Evolutionary conservation across 768 basidiomycete species (phyloP).

Genomic region (Hydnomerulius pinastri): DNA sequence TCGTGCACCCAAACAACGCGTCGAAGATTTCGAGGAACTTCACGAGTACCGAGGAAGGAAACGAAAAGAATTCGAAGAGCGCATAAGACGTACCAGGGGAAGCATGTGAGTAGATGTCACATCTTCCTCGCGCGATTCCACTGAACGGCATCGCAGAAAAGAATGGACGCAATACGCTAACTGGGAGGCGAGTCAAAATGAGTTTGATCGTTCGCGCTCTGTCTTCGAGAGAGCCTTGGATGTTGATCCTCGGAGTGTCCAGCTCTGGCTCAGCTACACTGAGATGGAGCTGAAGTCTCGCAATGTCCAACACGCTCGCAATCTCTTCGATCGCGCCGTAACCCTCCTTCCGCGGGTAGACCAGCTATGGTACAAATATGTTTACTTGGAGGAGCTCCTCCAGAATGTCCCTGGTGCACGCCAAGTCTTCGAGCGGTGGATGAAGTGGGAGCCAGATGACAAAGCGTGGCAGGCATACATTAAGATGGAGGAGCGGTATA

Average conservation of each 20-base stretch:
- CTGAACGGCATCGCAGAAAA: constrained; percentile 49
- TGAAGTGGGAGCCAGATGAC: constrained; percentile 99
- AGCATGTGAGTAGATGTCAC: constrained; percentile 61
- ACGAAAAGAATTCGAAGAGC: constrained; percentile 92
- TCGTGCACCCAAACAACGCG: constrained; percentile 90
- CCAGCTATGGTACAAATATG: constrained; percentile 99
- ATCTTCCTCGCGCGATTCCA: not conserved
- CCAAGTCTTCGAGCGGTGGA: constrained; percentile 99
- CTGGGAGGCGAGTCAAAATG: constrained; percentile 95
- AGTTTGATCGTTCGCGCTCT: constrained; percentile 92
- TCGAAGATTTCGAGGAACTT: constrained; percentile 93
- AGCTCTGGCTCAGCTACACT: constrained; percentile 92
- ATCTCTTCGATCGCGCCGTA: constrained; percentile 95
- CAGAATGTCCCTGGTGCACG: constrained; percentile 95
- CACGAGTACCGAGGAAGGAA: constrained; percentile 91
- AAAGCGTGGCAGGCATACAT: constrained; percentile 99
- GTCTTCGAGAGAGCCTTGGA: constrained; percentile 97
- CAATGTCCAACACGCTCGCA: constrained; percentile 95
- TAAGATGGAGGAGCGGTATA: constrained; percentile 94
- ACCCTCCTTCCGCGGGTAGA: constrained; percentile 95
- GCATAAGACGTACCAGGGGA: constrained; percentile 75
- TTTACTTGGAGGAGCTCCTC: constrained; percentile 95
- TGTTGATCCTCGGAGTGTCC: constrained; percentile 86
- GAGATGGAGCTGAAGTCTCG: constrained; percentile 99
- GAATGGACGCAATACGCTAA: constrained; percentile 88